Evolutionary conservation across 176 grass and related monocot species (phyloP).

Genomic region (Ananas comosus): DNA sequence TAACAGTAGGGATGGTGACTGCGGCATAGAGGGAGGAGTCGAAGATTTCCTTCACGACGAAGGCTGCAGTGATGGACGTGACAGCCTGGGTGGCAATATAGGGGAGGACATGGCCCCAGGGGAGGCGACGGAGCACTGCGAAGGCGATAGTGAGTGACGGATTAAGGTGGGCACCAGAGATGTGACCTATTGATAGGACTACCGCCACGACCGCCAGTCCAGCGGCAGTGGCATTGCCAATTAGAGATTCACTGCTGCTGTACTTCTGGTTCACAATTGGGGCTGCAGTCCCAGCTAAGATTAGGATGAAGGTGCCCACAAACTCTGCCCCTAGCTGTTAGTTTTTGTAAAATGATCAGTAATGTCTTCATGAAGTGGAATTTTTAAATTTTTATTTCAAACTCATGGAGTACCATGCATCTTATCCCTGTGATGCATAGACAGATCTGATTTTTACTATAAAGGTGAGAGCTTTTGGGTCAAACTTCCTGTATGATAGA

Average conservation of each 20-base stretch:
- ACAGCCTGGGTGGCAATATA: slow-evolving; percentile 76
- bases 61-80: slow-evolving; percentile 69
- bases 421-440: no score
- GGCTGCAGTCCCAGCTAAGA: slow-evolving; percentile 89
- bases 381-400: no score
- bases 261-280: slow-evolving; percentile 99
- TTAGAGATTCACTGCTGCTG: slow-evolving; percentile 67
- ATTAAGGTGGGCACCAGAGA: slow-evolving; percentile 88
- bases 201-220: slow-evolving; percentile 70
- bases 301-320: slow-evolving; percentile 94
- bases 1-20: slow-evolving; percentile 77
- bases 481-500: no score
- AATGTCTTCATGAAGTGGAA: no score
- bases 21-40: slow-evolving; percentile 90
- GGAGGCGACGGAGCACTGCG: slow-evolving; percentile 79
- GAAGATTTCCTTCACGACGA: slow-evolving; percentile 90
- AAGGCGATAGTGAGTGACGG: slow-evolving; percentile 96
- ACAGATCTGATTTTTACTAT: no score
- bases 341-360: no score
- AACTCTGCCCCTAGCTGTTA: slow-evolving; percentile 77
- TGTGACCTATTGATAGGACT: slow-evolving; percentile 98
- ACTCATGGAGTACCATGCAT: no score
- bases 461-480: no score
- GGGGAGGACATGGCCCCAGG: slow-evolving; percentile 77
- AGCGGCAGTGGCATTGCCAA: slow-evolving; percentile 80